Base-by-base conservation (phyloP, 1,139 yeast species). In the Entelexis paramagnoliae region DNA sequence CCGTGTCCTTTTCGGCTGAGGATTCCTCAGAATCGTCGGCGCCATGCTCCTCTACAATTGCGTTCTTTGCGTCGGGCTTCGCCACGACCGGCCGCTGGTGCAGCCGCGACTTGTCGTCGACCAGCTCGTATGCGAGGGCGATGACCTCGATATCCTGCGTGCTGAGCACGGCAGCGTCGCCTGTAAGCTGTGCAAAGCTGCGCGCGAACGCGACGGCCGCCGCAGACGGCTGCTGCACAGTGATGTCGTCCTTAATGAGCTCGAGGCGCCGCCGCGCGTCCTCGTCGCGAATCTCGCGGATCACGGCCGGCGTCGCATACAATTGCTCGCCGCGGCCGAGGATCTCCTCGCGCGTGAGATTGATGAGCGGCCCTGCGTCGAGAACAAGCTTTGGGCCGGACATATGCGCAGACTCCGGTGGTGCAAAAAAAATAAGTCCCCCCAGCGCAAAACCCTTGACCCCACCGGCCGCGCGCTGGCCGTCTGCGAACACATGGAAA, bases 291-390 rank as follows among this genome's bases (percentile, higher is more conserved):
- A 93, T 80, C 70, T 93, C 99, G 33, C 77, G 73, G 63, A 76
- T 78, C 20, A 93, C 97, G 1, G 96, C 89, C 2, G 97, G 97
- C 0, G 97, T 87, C 14, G 97, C 89, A 65, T 75, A 84, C 63
- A 84, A 86, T 19, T 69, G 68, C 24, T 74, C 68, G 0, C 95
- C 96, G 63, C 75, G 77, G 56, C 76, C 78, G 64, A 82, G 82
- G 53, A 88, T 73, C 33, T 81, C 77, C 2, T 87, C 74, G n/a
- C 85, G 85, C 7, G 93, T 75, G 63, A 85, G 93, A 2, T 95
- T 83, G 60, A 91, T 83, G 62, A 91, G 72, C 11, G 98, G 98
- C 51, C 95, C 94, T 8, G 97, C 96, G 74, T 91, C 98, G 59
- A 91, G 74, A 16, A 91, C 83, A 53, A 91, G 71, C 43, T 56